A percentile compares a stretch with the other conserved stretches of the same genome.
Conservation (phyloP, 306 rosid genomes). For the Canavalia ensiformis region DNA sequence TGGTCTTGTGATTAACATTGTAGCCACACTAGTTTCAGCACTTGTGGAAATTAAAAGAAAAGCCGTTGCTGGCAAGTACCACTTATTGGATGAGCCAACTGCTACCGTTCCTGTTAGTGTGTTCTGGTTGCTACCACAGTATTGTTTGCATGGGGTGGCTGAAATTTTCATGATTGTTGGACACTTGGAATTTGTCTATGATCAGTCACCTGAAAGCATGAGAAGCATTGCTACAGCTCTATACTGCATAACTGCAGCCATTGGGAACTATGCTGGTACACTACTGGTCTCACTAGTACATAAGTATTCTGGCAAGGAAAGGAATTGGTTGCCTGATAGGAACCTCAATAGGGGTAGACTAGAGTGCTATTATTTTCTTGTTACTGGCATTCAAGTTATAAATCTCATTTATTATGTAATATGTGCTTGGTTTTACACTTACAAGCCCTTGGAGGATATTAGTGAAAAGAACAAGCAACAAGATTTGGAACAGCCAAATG, state of each 20-base stretch:
- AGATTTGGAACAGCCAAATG: constrained; percentile 32
- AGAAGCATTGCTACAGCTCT: constrained; percentile 75
- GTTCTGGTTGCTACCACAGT: constrained; percentile 58
- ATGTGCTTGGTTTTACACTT: constrained; percentile 51
- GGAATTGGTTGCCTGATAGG: constrained; percentile 82
- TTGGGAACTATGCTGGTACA: constrained; percentile 65
- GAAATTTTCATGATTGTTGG: constrained; percentile 80
- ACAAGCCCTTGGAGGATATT: constrained; percentile 43
- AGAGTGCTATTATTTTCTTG: constrained; percentile 69
- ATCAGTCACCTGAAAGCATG: constrained; percentile 85
- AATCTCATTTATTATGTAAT: constrained; percentile 56
- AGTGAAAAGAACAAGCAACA: not conserved
- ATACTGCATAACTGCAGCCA: constrained; percentile 58
- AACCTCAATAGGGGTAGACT: constrained; percentile 78
- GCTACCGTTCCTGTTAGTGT: constrained; percentile 70
- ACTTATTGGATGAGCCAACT: constrained; percentile 65
- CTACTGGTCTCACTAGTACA: constrained; percentile 65
- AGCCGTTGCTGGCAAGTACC: constrained; percentile 52
- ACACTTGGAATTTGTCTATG: constrained; percentile 80
- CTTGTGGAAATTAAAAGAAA: constrained; percentile 69
- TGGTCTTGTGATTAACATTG: constrained; percentile 43
- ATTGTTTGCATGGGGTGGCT: constrained; percentile 63
- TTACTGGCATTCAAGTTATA: constrained; percentile 67
- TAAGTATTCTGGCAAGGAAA: constrained; percentile 50
- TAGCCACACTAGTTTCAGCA: constrained; percentile 40